These are phyloP conservation scores for Pittosporum tobira DNA, from an alignment of 129 eudicot species.

Conservation along the genomic window DNA sequence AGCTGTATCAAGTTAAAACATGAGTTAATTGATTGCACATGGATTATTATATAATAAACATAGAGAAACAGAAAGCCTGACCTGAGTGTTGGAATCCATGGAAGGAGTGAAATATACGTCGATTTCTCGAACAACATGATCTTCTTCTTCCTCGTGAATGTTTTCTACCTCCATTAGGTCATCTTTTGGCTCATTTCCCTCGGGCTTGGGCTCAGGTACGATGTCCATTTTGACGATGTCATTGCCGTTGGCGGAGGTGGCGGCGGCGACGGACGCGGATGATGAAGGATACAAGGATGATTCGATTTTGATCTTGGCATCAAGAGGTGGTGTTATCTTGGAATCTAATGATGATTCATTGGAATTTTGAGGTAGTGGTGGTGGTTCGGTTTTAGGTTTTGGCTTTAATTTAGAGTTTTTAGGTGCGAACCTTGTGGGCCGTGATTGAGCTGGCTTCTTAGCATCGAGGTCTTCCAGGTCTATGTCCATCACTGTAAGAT, in stretches of 20 bases:
- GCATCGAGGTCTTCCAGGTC: conserved; percentile 54
- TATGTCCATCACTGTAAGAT: too few species aligned
- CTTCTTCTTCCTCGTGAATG: conserved; percentile 23
- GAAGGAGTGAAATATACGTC: conserved; percentile 56
- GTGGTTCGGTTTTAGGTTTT: conserved; percentile 29
- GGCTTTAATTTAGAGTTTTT: conserved; percentile 52
- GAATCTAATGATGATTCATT: conserved; percentile 25
- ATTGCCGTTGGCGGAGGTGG: conserved; percentile 8
- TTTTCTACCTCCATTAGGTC: conserved; percentile 34
- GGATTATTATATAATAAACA: neutral
- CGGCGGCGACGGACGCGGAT: neutral
- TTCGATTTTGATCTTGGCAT: conserved; percentile 9
- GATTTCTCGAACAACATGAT: conserved; percentile 69
- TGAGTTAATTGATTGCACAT: neutral
- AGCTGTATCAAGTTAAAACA: conserved; percentile 31
- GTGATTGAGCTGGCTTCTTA: conserved; percentile 30
- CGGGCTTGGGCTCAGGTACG: conserved; percentile 16
- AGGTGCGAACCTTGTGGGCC: conserved; percentile 48
- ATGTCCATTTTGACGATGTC: conserved; percentile 26
- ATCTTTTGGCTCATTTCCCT: conserved; percentile 8
- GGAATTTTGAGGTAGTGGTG: conserved; percentile 14
- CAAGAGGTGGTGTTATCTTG: conserved; percentile 1
- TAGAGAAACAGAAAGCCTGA: neutral
- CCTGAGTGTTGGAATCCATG: conserved; percentile 40
- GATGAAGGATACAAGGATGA: neutral